Percentiles rank a stretch among this genome's conserved stretches.
Evolutionary conservation across 2,329 filamentous ascomycete species (phyloP).

Genomic region (Arthrobotrys entomopaga): DNA sequence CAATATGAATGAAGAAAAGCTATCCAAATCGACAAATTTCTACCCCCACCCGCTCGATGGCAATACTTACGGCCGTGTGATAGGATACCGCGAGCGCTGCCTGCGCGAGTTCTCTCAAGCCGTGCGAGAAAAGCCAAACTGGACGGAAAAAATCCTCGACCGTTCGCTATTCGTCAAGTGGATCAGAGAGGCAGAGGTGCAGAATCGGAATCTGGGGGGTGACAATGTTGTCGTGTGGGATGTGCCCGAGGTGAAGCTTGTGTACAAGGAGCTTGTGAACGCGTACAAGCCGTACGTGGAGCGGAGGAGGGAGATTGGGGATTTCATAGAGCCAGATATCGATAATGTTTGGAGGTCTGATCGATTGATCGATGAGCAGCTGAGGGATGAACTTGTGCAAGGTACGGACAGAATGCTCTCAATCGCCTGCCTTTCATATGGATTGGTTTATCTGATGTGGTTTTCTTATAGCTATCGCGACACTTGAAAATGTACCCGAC

Average conservation of each 20-base stretch:
- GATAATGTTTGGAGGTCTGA: conserved; percentile 53
- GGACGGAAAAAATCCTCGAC: conserved; percentile 20
- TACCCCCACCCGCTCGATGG: conserved; percentile 43
- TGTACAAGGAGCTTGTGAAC: conserved; percentile 28
- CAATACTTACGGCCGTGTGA: no score
- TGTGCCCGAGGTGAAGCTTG: conserved; percentile 20
- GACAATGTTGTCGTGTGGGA: conserved; percentile 27
- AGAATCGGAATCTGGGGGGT: not conserved
- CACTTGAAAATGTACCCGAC: conserved; percentile 68
- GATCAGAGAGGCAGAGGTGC: conserved; percentile 34
- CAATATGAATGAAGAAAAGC: no score
- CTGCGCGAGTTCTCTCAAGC: conserved; percentile 2
- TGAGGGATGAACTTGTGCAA: conserved; percentile 32
- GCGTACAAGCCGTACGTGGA: conserved; percentile 37
- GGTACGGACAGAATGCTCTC: conserved; percentile 6
- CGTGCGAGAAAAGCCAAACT: not conserved
- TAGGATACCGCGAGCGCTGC: conserved; percentile 7
- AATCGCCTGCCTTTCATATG: not conserved
- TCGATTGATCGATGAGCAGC: conserved; percentile 20
- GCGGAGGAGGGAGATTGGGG: conserved; percentile 6
- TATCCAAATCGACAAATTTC: not conserved
- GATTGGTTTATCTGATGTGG: not conserved
- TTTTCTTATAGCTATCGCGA: conserved; percentile 61
- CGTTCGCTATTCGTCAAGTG: conserved; percentile 16
- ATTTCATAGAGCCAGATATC: conserved; percentile 38